Base-by-base conservation (phyloP, 176 grass and related monocot species). In the Juncus inflexus region DNA sequence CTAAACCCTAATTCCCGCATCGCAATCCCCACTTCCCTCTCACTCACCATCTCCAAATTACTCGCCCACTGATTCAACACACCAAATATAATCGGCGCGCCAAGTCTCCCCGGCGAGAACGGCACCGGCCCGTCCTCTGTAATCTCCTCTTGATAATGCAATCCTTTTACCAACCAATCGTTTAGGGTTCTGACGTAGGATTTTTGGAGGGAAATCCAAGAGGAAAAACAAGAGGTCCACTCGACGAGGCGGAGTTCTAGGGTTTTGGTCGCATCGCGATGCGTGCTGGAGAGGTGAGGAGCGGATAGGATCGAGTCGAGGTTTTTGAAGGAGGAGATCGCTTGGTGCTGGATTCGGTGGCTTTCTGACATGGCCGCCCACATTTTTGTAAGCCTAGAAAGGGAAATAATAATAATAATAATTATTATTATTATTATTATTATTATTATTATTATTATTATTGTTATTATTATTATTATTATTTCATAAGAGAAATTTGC, bases 31-130 rank as follows among this genome's bases (percentile, higher is more conserved):
- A 90, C 89, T 64, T 92, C 95, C 37, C 53, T 86, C 67, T 84
- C 85, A 0, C 83, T 86, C 74, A 84, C 74, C 76, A 62, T 86
- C 9, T 41, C 49, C 76, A 99, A 84, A 65, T 75, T 54, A 2
- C 38, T 74, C 14, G 78, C 81, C 95, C 95, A 99, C 9, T 82
- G 83, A 39, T 94, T 92, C 40, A 80, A 94, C 67, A 99, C 90
- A 59, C 92, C 65, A 41, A 99, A 99, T 40, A 99, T 79, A 6
- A 85, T 85, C 36, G 95, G 95, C 6, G 80, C 95, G 37, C 89
- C 95, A 65, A 99, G 59, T 19, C 95, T 78, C 3, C 95, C 95
- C 9, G 95, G 95, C 79, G 95, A 99, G 77, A 90, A 94, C 0
- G 95, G 95, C 74, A 82, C 75, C 10, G 57, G 49, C 40, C 95